Conservation (phyloP, 768 basidiomycete genomes). For the Boletus rubropictus region DNA sequence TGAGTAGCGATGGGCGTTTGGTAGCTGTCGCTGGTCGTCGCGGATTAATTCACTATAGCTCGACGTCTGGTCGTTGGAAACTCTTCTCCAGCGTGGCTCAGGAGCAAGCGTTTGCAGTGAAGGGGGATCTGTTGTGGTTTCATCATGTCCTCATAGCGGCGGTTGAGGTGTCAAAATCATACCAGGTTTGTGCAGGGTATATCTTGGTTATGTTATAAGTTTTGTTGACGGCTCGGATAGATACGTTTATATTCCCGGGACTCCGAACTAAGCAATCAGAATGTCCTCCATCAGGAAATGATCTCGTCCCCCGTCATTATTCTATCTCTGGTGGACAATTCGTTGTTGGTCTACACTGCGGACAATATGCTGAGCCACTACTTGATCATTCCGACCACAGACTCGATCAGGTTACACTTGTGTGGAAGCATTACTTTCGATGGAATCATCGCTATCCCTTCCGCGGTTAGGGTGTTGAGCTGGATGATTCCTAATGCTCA, state of each 20-base stretch:
- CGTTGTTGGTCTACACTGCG: constrained; percentile 86
- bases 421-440: constrained; percentile 95
- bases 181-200: constrained; percentile 49
- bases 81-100: constrained; percentile 74
- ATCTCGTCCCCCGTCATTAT: constrained; percentile 76
- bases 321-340: constrained; percentile 90
- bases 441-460: constrained; percentile 82
- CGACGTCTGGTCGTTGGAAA: constrained; percentile 94
- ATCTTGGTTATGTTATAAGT: background rate
- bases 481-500: constrained; percentile 96
- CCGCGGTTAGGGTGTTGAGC: constrained; percentile 81
- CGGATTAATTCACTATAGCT: constrained; percentile 91
- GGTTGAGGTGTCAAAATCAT: constrained; percentile 73
- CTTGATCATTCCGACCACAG: constrained; percentile 77
- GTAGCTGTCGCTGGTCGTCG: constrained; percentile 89
- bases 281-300: constrained; percentile 75
- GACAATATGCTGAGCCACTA: constrained; percentile 94
- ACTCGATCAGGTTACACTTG: constrained; percentile 77
- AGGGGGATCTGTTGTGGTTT: constrained; percentile 94
- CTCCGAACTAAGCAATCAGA: constrained; percentile 74
- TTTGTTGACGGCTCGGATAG: constrained; percentile 36
- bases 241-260: constrained; percentile 93
- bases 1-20: constrained; percentile 85
- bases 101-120: constrained; percentile 81
- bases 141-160: constrained; percentile 91